Evolutionary conservation across 148 eudicot species (phyloP).

Genomic region (Polygonum aviculare): DNA sequence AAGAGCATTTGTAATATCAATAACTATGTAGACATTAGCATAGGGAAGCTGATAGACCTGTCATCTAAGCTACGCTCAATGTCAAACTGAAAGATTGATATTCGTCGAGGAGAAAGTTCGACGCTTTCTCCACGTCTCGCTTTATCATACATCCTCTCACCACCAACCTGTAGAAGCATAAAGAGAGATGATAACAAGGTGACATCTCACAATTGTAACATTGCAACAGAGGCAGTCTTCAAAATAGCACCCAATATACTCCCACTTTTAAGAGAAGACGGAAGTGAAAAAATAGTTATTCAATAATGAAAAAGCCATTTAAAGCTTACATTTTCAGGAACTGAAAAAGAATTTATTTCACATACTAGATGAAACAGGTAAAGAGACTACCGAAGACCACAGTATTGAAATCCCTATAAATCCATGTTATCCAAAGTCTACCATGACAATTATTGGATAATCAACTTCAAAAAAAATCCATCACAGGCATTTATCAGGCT

Average conservation of each 20-base stretch:
- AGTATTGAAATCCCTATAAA: neutral
- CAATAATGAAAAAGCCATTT: neutral
- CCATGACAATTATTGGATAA: neutral
- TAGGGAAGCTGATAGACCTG: conserved; percentile 41
- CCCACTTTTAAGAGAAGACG: neutral
- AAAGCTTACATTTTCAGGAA: too few species aligned
- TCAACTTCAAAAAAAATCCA: neutral
- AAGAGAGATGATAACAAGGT: neutral
- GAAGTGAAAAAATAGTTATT: neutral
- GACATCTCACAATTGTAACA: neutral
- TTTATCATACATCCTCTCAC: conserved; percentile 96
- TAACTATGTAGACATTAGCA: neutral
- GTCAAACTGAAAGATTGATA: conserved; percentile 81
- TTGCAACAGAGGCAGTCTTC: neutral
- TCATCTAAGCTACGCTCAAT: conserved; percentile 93
- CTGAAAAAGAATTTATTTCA: too few species aligned
- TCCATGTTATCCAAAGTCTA: neutral
- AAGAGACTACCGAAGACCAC: neutral
- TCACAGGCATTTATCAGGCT: neutral
- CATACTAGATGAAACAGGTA: too few species aligned
- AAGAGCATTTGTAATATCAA: neutral
- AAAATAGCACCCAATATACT: neutral
- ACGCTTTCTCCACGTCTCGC: conserved; percentile 98
- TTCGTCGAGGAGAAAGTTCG: conserved; percentile 90
- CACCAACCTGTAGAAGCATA: conserved; percentile 56